These are phyloP conservation scores for Inonotus obliquus DNA, from an alignment of 1,284 basidiomycete species.

Conservation along the genomic window DNA sequence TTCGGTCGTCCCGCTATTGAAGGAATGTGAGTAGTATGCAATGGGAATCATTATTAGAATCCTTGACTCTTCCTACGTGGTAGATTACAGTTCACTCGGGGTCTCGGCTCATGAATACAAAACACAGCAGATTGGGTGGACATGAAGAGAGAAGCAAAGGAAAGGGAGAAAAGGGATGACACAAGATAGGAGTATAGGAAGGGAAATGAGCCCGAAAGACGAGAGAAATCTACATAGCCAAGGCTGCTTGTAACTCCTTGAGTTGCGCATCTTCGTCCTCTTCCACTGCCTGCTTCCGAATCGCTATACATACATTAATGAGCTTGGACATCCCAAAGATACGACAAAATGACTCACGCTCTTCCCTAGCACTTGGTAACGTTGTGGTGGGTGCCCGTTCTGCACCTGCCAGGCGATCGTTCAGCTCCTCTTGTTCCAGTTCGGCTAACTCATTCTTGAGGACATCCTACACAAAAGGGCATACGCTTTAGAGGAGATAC, in stretches of 20 bases:
- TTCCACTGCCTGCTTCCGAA: slow-evolving; percentile 50
- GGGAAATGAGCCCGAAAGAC: slow-evolving; percentile 18
- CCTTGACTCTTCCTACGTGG: background rate
- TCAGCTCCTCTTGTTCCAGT: slow-evolving; percentile 89
- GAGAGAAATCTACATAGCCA: slow-evolving; percentile 66
- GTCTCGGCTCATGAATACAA: slow-evolving; percentile 4
- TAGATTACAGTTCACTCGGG: slow-evolving; percentile 16
- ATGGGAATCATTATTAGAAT: background rate
- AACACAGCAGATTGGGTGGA: slow-evolving; percentile 1
- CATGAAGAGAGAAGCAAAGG: background rate
- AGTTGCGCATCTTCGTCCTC: slow-evolving; percentile 95
- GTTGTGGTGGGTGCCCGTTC: slow-evolving; percentile 87
- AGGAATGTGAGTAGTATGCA: background rate
- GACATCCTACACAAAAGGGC: slow-evolving; percentile 55
- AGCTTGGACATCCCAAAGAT: slow-evolving; percentile 20
- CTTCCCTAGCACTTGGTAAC: slow-evolving; percentile 57
- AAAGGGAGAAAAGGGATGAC: background rate
- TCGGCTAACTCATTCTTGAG: slow-evolving; percentile 84
- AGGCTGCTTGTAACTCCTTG: slow-evolving; percentile 84
- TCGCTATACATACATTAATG: slow-evolving; percentile 25
- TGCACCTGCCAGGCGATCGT: slow-evolving; percentile 83
- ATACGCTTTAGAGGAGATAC: slow-evolving; percentile 6
- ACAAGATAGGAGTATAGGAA: background rate
- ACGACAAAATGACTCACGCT: slow-evolving; percentile 42
- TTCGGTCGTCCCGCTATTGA: background rate